These are phyloP conservation scores for Phytophthora tubulina DNA, from an alignment of 352 stramenopile genomes.

Conservation along the genomic window DNA sequence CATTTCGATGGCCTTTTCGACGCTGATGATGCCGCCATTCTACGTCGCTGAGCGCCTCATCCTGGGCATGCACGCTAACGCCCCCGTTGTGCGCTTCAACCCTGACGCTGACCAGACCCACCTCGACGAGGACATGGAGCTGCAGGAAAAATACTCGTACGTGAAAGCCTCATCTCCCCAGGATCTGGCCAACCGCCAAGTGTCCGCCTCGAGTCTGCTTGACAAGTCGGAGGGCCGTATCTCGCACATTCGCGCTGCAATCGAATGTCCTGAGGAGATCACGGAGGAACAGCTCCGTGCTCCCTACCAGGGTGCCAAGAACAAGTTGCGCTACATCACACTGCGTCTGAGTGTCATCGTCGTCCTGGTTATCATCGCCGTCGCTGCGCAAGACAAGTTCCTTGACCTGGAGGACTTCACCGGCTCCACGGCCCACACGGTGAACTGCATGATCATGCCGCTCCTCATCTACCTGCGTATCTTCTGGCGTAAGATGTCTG, in stretches of 20 bases:
- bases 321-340: conserved; percentile 52
- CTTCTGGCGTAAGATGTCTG: conserved; percentile 49
- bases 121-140: conserved; percentile 30
- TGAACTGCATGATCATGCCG: conserved; percentile 42
- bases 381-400: conserved; percentile 59
- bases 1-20: conserved; percentile 35
- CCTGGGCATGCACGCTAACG: conserved; percentile 36
- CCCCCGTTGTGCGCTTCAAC: conserved; percentile 30
- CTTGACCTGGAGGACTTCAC: conserved; percentile 48
- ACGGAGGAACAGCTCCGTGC: conserved; percentile 40
- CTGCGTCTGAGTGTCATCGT: conserved; percentile 49
- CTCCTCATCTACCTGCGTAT: conserved; percentile 37
- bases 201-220: conserved; percentile 28
- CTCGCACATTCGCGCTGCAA: conserved; percentile 24
- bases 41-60: conserved; percentile 41
- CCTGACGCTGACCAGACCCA: conserved; percentile 19
- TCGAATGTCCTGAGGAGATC: conserved; percentile 39
- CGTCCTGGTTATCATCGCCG: conserved; percentile 52
- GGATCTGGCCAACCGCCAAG: conserved; percentile 26
- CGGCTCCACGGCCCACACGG: conserved; percentile 33
- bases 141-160: conserved; percentile 41
- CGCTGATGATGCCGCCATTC: conserved; percentile 32
- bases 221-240: conserved; percentile 36
- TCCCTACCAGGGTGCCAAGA: conserved; percentile 51
- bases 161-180: conserved; percentile 30